Percentiles rank a stretch among this genome's conserved stretches.
These are phyloP conservation scores for Corrigiola litoralis DNA, from an alignment of 179 eudicot genomes.

Conservation along the genomic window DNA sequence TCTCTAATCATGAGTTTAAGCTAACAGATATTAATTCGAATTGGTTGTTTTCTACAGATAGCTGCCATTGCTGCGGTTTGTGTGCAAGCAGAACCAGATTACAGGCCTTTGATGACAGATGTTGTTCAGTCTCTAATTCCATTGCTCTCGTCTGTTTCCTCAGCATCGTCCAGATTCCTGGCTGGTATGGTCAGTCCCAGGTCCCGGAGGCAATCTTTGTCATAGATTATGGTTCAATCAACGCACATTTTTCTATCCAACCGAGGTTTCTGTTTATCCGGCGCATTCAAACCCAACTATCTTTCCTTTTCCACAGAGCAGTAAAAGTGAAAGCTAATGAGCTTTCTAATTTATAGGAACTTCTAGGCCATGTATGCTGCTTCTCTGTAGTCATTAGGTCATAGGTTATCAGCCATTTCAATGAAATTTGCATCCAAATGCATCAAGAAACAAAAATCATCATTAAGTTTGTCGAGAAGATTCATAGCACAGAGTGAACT, in stretches of 20 bases:
- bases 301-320: background rate
- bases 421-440: background rate
- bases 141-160: conserved; percentile 36
- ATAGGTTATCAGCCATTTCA: too few species aligned
- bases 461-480: background rate
- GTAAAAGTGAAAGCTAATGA: too few species aligned
- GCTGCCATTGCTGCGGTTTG: conserved; percentile 98
- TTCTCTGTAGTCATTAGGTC: too few species aligned
- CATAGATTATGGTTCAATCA: conserved; percentile 3
- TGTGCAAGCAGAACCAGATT: conserved; percentile 89
- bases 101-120: conserved; percentile 91
- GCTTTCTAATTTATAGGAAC: too few species aligned
- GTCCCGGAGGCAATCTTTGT: conserved; percentile 29
- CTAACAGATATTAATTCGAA: background rate
- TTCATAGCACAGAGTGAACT: background rate
- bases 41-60: conserved; percentile 37
- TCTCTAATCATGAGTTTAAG: background rate
- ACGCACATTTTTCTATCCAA: background rate
- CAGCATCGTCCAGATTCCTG: conserved; percentile 45
- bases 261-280: background rate
- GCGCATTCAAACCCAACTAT: conserved; percentile 5
- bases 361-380: too few species aligned
- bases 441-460: background rate
- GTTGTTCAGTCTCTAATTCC: conserved; percentile 92
- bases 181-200: conserved; percentile 42